Base-by-base conservation (phyloP, 2,329 filamentous ascomycete species). In the Harringtonia aguacate region DNA sequence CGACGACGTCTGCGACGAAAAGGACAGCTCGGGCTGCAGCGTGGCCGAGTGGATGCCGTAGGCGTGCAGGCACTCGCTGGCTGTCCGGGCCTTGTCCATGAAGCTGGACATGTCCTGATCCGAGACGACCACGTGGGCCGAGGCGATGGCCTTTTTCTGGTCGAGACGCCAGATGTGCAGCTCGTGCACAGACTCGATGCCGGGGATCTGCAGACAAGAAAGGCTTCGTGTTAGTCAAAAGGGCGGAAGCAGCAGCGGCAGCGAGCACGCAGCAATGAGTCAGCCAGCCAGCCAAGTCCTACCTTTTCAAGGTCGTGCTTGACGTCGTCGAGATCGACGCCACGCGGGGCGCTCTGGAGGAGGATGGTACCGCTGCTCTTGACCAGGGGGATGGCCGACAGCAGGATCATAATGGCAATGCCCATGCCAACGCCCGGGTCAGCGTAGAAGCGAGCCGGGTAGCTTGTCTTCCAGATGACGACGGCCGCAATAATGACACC, bases 151-250 rank as follows among this genome's bases (percentile, higher is more conserved):
- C 54, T 84, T 86, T 41, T 69, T 69, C 60, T 89, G 81, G 55
- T 83, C 77, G 4, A 88, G 68, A 3, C 77, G 71, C 83, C 84
- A 88, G 48, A 86, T 74, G 52, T 86, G 82, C 15, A 88, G 66
- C 52, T 87, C 81, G 50, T 86, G 81, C 14, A 87, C 70, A 0
- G 78, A 78, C 18, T 75, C 58, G 17, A 87, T 70, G 1, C 81
- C 82, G 0, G 76, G 71, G 30, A 86, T 78, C 73, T 81, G 47
- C 21, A 30, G 14, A n/a, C n/a, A n/a, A n/a, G n/a, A n/a, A n/a
- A n/a, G n/a, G n/a, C n/a, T n/a, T n/a, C 9, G 12, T 13, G 29
- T 17, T 24, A 35, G 39, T 8, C 20, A 39, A 8, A 15, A 14
- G 33, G 9, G n/a, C n/a, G n/a, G n/a, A n/a, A n/a, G n/a, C n/a